Base-by-base conservation (phyloP, 495 filamentous ascomycete species). In the Penicillium cataractarum region DNA sequence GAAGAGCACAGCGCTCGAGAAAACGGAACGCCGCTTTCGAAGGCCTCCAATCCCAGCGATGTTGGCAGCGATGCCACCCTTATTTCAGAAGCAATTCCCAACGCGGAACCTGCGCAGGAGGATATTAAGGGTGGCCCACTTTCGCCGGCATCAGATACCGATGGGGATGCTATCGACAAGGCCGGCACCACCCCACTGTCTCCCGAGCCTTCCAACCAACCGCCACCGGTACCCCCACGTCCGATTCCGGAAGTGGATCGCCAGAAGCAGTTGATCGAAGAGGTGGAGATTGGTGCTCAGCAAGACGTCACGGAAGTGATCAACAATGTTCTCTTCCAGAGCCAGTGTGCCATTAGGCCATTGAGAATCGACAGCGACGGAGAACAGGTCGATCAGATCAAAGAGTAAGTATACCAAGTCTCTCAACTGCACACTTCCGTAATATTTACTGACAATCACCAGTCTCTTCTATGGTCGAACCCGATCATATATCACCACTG, bases 301-400 rank as follows among this genome's bases (percentile, higher is more conserved):
- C 94, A 97, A 78, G 95, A 99, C 78, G 95, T 97, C 7, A 93
- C 90, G 10, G 95, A 99, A 73, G 93, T 97, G 39, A 93, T 97
- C 72, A 92, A 92, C 40, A 93, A 95, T 71, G 88, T 96, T 24
- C 83, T 96, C 37, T 93, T 93, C 65, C 90, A 94, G 40, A 82
- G 97, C n/a, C 88, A 92, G 70, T 92, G 91, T 63, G 93, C 93
- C 4, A 93, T 97, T 68, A 87, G 85, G 63, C 83, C 92, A 37
- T 76, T 79, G 6, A 75, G 76, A 2, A 75, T 87, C 57, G 86
- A 85, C 29, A 72, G 82, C 12, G 82, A 86, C 42, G 89, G 89
- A 7, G 89, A 92, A 68, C 93, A 96, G 75, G 74, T 88, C 7
- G 96, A 98, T 71, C 80, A 82, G 49, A 86, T 97, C 46, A 90